Evolutionary conservation across 1,139 yeast species (phyloP).

Genomic region (Geotrichum cucujoidarum): DNA sequence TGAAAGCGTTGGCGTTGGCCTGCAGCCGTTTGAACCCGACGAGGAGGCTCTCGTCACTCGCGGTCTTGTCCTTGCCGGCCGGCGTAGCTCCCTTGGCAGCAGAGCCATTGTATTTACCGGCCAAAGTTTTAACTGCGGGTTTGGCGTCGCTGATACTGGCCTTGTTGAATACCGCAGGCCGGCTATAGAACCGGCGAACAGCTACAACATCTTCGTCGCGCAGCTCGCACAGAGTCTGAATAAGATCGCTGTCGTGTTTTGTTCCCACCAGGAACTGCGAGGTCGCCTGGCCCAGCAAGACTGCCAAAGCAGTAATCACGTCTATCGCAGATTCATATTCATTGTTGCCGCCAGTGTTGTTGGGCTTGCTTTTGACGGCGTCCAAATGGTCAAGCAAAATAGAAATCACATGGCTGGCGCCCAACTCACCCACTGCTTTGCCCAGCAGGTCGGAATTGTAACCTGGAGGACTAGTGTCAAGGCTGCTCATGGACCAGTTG

Average conservation of each 20-base stretch:
- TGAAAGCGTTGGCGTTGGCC: slow-evolving; percentile 20
- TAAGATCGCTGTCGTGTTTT: slow-evolving; percentile 14
- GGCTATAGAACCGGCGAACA: neutral
- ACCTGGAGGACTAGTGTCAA: slow-evolving; percentile 28
- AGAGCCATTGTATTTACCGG: too few relatives aligned
- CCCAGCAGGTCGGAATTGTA: slow-evolving; percentile 50
- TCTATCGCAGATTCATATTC: slow-evolving; percentile 26
- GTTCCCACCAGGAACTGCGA: slow-evolving; percentile 1
- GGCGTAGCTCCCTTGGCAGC: neutral
- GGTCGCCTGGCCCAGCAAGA: slow-evolving; percentile 18
- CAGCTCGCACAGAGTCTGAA: slow-evolving; percentile 4
- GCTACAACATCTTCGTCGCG: slow-evolving; percentile 17
- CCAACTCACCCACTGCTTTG: slow-evolving; percentile 46
- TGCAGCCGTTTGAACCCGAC: slow-evolving; percentile 28
- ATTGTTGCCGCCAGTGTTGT: slow-evolving; percentile 20
- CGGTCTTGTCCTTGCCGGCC: slow-evolving; percentile 18
- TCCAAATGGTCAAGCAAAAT: slow-evolving; percentile 29
- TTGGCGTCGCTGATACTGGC: neutral
- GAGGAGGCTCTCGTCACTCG: slow-evolving; percentile 24
- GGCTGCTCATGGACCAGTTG: slow-evolving; percentile 28
- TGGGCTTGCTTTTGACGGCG: slow-evolving; percentile 17
- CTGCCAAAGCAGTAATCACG: slow-evolving; percentile 23
- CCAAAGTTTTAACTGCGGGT: too few relatives aligned
- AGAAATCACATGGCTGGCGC: slow-evolving; percentile 46
- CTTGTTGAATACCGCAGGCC: slow-evolving; percentile 2